Base-by-base conservation (phyloP, 2,329 filamentous ascomycete genomes). In the Arthrobotrys megalospora region DNA sequence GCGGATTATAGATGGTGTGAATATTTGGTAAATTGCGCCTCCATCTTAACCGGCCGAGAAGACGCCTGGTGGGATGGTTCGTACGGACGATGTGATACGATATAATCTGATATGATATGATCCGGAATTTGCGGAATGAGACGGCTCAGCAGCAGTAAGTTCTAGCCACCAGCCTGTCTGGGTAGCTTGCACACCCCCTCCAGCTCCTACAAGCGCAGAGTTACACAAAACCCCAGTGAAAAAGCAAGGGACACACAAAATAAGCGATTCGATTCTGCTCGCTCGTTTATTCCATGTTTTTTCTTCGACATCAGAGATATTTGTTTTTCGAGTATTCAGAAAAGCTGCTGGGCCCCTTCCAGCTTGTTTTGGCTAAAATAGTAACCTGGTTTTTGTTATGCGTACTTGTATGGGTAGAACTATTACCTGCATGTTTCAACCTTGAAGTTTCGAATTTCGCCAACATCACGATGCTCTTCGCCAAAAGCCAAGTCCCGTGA, bases 251-350 rank as follows among this genome's bases (percentile, higher is more conserved):
- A 60, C 36, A 60, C 41, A 5, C 16, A 60, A 50, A 60, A 60
- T 60, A 60, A 60, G 55, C 55, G 55, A 60, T 60, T 60, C 55
- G 55, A 60, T 16, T 60, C 36, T 60, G 55, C 36, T 60, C 36
- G 36, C 55, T 60, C 55, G 55, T 60, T 60, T 60, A 60, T 43
- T 60, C 55, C 55, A 60, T 60, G 55, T 41, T 60, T 41, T 58
- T 21, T 43, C 8, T 43, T 34, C 24, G 19, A 43, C 14, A 43
- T 60, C 36, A 41, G 24, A 45, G n/a, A 3, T 12, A 14, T 58
- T 58, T 58, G n/a, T 55, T 55, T 55, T 43, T 24, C 34, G 53
- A 11, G 16, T 1, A 4, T 48, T 52, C 3, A 50, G 47, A 50
- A 50, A 45, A 16, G 2, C 36, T 38, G 8, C 36, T 38, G 8